Base-by-base conservation (phyloP, 208 protist species). In the Wallacemonas sp. region DNA sequence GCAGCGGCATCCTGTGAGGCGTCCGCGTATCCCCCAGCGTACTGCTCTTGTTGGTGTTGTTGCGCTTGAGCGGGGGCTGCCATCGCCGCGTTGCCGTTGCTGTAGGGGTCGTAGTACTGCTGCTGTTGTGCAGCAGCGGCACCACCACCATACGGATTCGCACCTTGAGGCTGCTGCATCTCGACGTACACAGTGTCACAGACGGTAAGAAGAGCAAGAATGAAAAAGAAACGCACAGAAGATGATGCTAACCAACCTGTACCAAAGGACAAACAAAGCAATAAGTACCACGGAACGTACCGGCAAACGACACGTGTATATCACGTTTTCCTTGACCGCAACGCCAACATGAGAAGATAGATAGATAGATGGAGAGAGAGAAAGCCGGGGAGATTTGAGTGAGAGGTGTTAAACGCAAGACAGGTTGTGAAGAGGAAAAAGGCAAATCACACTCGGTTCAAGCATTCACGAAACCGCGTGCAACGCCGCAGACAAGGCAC, bases 61-160 rank as follows among this genome's bases (percentile, higher is more conserved):
- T 76, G 41, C 34, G 39, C n/a, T n/a, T n/a, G n/a, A n/a, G n/a
- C n/a, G n/a, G n/a, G 21, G 24, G 48, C 24, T 68, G 65, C 36
- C 72, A 62, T 32, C 74, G 47, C 74, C 19, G 65, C 66, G 29
- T 75, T 43, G 14, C 61, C 38, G 4, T 65, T 63, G 0, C 49
- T 33, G 32, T 79, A 64, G 0, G 64, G 43, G 33, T 66, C 69
- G 57, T 61, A 73, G 39, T 66, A 71, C 47, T 77, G 71, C 44
- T 76, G 54, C 61, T 49, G 38, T 41, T 41, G 19, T 26, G 63
- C 17, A 21, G n/a, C 16, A 24, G 9, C 52, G 3, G 14, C 44
- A 64, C 16, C 16, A 30, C 9, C 30, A 11, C 30, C 52, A 24
- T 58, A 58, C 8, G 52, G 52, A 3, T 58, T 58, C n/a, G n/a